A percentile compares a stretch with the other conserved stretches of the same genome.
Conservation (phyloP, 1,284 basidiomycete genomes). For the Fomitopsis schrenkii region DNA sequence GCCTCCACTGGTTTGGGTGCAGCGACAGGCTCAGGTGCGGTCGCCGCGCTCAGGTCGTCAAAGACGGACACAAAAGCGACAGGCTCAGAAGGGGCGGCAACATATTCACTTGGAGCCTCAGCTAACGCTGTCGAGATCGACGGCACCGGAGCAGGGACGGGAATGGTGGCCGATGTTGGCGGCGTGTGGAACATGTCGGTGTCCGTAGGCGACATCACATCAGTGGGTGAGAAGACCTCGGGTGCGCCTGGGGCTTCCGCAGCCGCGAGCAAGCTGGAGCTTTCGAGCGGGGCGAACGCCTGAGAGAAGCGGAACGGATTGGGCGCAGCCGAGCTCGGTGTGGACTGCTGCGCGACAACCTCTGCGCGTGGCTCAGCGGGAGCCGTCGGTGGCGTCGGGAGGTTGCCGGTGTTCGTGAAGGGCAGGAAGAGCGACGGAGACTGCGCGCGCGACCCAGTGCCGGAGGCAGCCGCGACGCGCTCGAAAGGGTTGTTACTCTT, state of each 20-base stretch:
- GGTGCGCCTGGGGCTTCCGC: conserved; percentile 14
- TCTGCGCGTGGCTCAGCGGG: conserved; percentile 10
- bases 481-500: conserved; percentile 97
- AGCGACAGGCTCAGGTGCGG: background rate
- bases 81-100: conserved; percentile 18
- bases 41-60: background rate
- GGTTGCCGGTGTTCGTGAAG: conserved; percentile 36
- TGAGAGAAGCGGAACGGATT: conserved; percentile 63
- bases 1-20: conserved; percentile 2
- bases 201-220: conserved; percentile 33
- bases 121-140: conserved; percentile 14
- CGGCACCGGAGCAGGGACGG: conserved; percentile 7
- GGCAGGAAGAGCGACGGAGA: conserved; percentile 57
- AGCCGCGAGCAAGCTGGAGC: background rate
- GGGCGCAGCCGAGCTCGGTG: conserved; percentile 21
- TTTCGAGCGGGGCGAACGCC: conserved; percentile 30
- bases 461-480: conserved; percentile 51
- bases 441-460: conserved; percentile 44
- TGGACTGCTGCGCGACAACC: conserved; percentile 1
- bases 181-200: conserved; percentile 62
- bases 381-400: conserved; percentile 25
- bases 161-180: conserved; percentile 39
- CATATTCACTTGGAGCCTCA: conserved; percentile 45
- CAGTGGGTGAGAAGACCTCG: conserved; percentile 10
- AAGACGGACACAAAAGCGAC: background rate